Base-by-base conservation (phyloP, 306 rosid genomes). In the Sechiopsis laciniata region DNA sequence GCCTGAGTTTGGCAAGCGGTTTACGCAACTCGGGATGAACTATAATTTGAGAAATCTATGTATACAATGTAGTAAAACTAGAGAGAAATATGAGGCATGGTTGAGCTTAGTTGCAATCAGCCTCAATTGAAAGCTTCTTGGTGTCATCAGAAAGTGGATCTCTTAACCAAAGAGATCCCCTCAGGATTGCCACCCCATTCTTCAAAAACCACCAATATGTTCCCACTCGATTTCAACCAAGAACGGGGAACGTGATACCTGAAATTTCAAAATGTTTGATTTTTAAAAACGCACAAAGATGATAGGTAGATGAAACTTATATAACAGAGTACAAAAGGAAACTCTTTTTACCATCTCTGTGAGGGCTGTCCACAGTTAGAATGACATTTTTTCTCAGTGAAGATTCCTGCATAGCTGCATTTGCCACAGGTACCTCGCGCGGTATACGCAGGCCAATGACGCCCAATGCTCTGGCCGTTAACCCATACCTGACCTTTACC, bases 211-310 rank as follows among this genome's bases (percentile, higher is more conserved):
- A 91, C 95, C 80, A 94, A 63, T 37, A 86, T 74, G 58, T 94
- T 94, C 26, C 78, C 97, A 3, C 79, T 77, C 2, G 92, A 81
- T 29, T 77, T 85, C 84, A 94, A 74, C 99, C 99, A 94, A 3
- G 95, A 85, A 45, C 90, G 87, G 22, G 99, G 99, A 79, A 91
- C 85, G 65, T 91, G 99, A 81, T 94, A 94, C 99, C 99, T 94
- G 87, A 72, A 72, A 74, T 77, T 20, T 40, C 48, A 35, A 52
- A 42, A 50, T 9, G 26, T 10, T 24, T 15, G 6, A 52, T 24
- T 9, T 8, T 51, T 22, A 15, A 15, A 8, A 48, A 52, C 7
- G 10, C 21, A n/a, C n/a, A 26, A 0, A 15, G 14, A 52, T 19
- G 22, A 26, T 8, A 22, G 6, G 15, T 8, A 22, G 13, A 48